A percentile compares a stretch with the other conserved stretches of the same genome.
Conservation (phyloP, 1,284 basidiomycete species). For the Leucoagaricus sp. region DNA sequence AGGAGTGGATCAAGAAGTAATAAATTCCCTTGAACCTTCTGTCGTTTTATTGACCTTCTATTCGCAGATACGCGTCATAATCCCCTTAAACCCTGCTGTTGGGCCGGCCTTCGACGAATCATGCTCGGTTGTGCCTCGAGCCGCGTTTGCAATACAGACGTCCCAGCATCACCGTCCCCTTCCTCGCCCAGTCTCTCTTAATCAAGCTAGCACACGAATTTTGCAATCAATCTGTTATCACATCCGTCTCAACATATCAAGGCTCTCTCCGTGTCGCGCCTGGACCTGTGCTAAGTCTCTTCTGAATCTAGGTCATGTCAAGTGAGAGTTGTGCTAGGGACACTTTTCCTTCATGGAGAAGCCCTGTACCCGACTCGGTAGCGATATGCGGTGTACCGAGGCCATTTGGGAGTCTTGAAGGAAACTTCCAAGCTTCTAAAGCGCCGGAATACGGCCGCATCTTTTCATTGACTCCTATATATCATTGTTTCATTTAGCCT, state of each 20-base stretch:
- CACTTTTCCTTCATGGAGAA: not conserved
- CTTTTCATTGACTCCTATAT: not conserved
- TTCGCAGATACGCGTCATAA: constrained; percentile 14
- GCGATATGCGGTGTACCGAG: not conserved
- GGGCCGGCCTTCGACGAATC: not conserved
- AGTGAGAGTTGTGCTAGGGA: not conserved
- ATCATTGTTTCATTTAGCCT: not conserved
- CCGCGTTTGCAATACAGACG: not conserved
- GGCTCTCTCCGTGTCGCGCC: not conserved
- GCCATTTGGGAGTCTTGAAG: not conserved
- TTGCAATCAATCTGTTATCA: constrained; percentile 4
- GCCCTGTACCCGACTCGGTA: not conserved
- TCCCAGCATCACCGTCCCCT: not conserved
- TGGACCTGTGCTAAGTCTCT: not conserved
- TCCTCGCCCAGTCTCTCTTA: not conserved
- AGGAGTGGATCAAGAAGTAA: constrained; percentile 81
- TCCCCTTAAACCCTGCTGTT: not conserved
- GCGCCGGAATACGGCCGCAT: not conserved
- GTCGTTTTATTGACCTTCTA: not conserved
- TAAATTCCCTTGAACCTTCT: constrained; percentile 20
- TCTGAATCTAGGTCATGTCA: not conserved
- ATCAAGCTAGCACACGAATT: constrained; percentile 1
- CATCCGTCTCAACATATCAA: not conserved
- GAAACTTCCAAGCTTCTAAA: not conserved
- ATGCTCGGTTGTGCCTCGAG: not conserved